Evolutionary conservation across 2,329 filamentous ascomycete species (phyloP).

Genomic region (Dactylellina sp.): DNA sequence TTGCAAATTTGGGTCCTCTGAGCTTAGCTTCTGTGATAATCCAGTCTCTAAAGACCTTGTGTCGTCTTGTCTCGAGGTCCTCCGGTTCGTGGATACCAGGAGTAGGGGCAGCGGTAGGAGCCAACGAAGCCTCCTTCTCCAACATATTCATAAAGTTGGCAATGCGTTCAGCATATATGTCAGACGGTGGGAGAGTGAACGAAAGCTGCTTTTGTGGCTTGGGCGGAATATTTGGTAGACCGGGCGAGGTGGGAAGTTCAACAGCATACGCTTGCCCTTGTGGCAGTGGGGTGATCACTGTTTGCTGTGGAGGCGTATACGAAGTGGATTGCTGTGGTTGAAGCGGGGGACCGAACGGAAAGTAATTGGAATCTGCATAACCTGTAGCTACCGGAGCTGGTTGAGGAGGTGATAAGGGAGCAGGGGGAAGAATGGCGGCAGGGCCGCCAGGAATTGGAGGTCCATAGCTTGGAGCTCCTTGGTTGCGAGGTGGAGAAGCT

Average conservation of each 20-base stretch:
- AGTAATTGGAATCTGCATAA: slow-evolving; percentile 41
- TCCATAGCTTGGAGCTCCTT: slow-evolving; percentile 22
- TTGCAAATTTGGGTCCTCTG: slow-evolving; percentile 49
- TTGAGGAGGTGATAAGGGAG: background rate
- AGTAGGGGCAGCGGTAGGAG: slow-evolving; percentile 38
- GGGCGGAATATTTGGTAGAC: slow-evolving; percentile 41
- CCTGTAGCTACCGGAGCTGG: slow-evolving; percentile 19
- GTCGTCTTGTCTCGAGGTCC: slow-evolving; percentile 45
- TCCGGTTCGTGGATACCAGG: slow-evolving; percentile 40
- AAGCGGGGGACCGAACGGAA: slow-evolving; percentile 30
- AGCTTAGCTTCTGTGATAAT: slow-evolving; percentile 50
- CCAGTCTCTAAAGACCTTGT: slow-evolving; percentile 54
- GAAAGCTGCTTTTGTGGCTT: slow-evolving; percentile 52
- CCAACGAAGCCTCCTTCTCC: slow-evolving; percentile 48
- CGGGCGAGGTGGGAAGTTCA: slow-evolving; percentile 48
- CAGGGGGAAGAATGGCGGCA: slow-evolving; percentile 4
- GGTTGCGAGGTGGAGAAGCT: slow-evolving; percentile 6
- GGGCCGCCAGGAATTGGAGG: slow-evolving; percentile 19
- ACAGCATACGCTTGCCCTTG: slow-evolving; percentile 47
- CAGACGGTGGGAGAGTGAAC: slow-evolving; percentile 49
- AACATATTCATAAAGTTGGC: slow-evolving; percentile 56
- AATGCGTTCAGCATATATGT: slow-evolving; percentile 52
- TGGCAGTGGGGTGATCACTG: slow-evolving; percentile 16
- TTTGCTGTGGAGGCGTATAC: slow-evolving; percentile 27
- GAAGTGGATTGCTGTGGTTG: slow-evolving; percentile 31